A percentile compares a stretch with the other conserved stretches of the same genome.
phyloP scores from a whole-genome alignment of 2,329 filamentous ascomycete genomes.

The Alternaria sp. region DNA sequence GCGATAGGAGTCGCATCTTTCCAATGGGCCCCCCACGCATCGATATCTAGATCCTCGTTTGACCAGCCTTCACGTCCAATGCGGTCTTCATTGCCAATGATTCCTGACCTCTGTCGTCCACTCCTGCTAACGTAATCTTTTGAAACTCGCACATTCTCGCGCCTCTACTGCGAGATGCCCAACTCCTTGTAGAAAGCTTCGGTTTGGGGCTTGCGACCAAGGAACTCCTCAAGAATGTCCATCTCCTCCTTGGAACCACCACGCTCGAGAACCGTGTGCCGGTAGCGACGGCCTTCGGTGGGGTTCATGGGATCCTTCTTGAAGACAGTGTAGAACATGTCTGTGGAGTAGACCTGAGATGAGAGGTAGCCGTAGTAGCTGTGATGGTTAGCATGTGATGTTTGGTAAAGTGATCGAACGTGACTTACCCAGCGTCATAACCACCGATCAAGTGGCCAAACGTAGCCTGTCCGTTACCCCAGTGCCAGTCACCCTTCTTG shows the following conservation, averaged over 20 bases:
- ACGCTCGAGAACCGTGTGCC: conserved; percentile 77
- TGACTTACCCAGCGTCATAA: conserved; percentile 72
- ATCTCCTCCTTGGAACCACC: conserved; percentile 83
- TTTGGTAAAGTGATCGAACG: neutral
- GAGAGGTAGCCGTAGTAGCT: conserved; percentile 70
- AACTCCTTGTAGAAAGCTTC: conserved; percentile 83
- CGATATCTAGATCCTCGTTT: neutral
- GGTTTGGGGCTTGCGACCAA: conserved; percentile 76
- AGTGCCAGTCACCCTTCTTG: conserved; percentile 54
- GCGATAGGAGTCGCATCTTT: neutral
- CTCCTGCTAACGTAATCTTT: neutral
- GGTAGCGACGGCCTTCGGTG: conserved; percentile 74
- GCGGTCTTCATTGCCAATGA: neutral
- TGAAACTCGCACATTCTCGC: neutral
- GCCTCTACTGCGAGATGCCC: conserved; percentile 54
- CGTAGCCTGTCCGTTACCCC: conserved; percentile 79
- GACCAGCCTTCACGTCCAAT: neutral
- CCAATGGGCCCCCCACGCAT: neutral
- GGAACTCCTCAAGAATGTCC: conserved; percentile 77
- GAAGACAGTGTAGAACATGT: conserved; percentile 87
- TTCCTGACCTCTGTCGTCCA: neutral
- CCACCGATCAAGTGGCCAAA: conserved; percentile 85
- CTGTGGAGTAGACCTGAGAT: conserved; percentile 79
- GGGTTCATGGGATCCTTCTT: conserved; percentile 79
- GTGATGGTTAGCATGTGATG: neutral